phyloP scores from a whole-genome alignment of 139 green algal species.

The Volvox reticuliferus region DNA sequence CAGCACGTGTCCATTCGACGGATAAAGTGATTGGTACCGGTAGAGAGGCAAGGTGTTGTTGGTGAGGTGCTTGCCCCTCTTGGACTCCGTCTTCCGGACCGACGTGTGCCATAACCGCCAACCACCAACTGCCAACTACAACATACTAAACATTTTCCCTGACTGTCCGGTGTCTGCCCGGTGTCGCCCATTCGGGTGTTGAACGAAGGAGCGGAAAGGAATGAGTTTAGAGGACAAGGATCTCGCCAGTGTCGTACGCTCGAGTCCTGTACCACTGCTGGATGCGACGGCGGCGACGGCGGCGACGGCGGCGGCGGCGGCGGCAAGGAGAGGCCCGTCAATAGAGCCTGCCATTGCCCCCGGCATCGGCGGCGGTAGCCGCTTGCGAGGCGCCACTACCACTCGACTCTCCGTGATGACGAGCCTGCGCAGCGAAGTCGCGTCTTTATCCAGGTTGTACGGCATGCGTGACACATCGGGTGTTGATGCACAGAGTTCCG shows the following conservation, averaged over 20 bases:
- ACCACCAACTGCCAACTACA: neutral
- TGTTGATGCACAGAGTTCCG: neutral
- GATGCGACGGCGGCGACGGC: neutral
- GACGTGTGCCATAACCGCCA: no score
- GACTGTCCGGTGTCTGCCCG: neutral
- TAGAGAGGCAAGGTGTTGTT: no score
- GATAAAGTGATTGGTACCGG: no score
- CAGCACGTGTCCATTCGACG: no score
- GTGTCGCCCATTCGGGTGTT: no score
- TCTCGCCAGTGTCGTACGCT: neutral
- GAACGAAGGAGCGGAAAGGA: neutral
- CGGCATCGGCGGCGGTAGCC: neutral
- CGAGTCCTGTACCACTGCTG: neutral
- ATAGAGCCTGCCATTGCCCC: neutral
- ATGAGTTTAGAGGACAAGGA: neutral
- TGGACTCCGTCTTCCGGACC: no score
- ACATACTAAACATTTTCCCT: neutral
- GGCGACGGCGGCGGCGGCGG: neutral
- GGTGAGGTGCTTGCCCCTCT: no score
- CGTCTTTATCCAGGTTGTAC: neutral
- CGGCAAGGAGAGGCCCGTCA: neutral
- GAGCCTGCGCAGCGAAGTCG: neutral
- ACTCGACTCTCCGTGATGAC: neutral
- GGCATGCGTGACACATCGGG: neutral
- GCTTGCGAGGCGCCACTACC: neutral